Evolutionary conservation across 805 yeast genomes (phyloP), one percentile per base, ranked within the genome.

Genomic region (Myxozyma kluyveri): DNA sequence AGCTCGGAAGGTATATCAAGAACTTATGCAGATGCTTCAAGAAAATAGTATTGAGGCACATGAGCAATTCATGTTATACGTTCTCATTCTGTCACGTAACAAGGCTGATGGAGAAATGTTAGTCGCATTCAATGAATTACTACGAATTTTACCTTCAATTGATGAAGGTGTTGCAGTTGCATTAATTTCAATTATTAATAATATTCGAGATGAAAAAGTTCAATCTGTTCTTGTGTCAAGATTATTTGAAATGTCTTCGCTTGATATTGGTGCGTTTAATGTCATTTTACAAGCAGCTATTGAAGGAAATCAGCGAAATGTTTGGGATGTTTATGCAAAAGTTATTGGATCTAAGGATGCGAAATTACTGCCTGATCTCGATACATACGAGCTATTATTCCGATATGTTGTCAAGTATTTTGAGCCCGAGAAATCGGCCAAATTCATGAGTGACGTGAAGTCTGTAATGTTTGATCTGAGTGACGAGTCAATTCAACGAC

Each of bases 301-400:
- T 19, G 60, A 56, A 36, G 27, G 38, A 22, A 32, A 37, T 23
- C 51, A 46, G 39, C 33, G 37, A 9, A 54, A 47, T 22, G 35
- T 56, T 10, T 56, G 60, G 60, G 17, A 27, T 7, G 26, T 48
- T 5, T 54, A 53, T 29, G 37, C 44, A 32, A 36, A 31, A 10
- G 37, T 44, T 5, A 12, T 50, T 12, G 42, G 33, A 10, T 17
- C 45, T 18, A n/a, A n/a, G 9, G 18, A 32, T 12, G 9, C 12
- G 4, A 5, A 6, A 7, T 42, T 53, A 3, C 49, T 35, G 6
- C 59, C 60, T 14, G 41, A 49, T 18, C 17, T 56, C 19, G 59
- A 56, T 36, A 56, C 60, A n/a, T 56, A 56, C 18, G 60, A 54
- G 42, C 43, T 56, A 12, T 36, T 56, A 18, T 47, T 56, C 22